Evolutionary conservation across 495 filamentous ascomycete genomes (phyloP), one percentile per base, ranked within the genome.

Genomic region (Penicillium verhagenii): DNA sequence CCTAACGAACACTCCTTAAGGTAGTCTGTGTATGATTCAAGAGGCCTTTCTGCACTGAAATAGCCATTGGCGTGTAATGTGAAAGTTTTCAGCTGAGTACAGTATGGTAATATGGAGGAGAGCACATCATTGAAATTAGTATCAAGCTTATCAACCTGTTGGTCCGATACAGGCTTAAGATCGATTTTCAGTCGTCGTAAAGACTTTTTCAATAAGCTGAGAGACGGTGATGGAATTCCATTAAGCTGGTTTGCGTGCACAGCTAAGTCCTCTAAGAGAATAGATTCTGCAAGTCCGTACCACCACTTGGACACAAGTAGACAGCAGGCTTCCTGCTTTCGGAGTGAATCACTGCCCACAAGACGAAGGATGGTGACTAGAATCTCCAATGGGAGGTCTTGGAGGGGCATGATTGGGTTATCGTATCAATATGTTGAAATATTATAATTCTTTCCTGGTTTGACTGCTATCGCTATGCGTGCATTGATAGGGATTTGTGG

Each of bases 291-390:
- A 40, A 58, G 20, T n/a, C 33, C 21, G 19, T 48, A 58, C 55
- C 55, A 58, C 49, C 31, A 48, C 28, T 53, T 58, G 16, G 29
- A 58, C n/a, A 58, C 42, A 8, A 42, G 50, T 31, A 58, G 21
- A 11, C 53, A 49, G 46, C 53, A 44, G 23, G 35, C 53, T 24
- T 55, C 53, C 6, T 52, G 49, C 43, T 58, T 52, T 39, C 39
- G 42, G 20, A 58, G 50, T 14, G 23, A 21, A 24, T 47, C n/a
- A 18, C 49, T 52, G 31, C 55, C 55, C 3, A 58, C 29, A 24
- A 52, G 43, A 7, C 23, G 55, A 47, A 58, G 16, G 13, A 53
- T 40, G 6, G 10, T 47, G 18, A 20, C 40, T 7, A 47, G 28
- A 33, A 53, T 47, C 29, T 40, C 48, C 23, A 44, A 1, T 21